These are phyloP conservation scores for Ailanthus altissimus DNA, from an alignment of 345 rosid species.

Conservation along the genomic window DNA sequence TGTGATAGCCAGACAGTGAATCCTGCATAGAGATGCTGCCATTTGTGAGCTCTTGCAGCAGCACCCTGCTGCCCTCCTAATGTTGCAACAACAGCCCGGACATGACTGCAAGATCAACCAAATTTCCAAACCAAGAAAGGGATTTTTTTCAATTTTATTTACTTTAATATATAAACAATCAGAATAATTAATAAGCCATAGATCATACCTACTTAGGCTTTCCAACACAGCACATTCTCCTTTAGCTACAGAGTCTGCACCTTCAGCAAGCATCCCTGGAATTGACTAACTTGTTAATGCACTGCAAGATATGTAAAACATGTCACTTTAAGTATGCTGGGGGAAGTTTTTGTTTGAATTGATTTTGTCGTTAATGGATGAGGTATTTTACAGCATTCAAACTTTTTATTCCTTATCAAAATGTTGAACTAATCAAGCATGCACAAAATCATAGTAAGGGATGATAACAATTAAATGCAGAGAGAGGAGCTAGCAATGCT, in stretches of 20 bases:
- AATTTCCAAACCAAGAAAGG: slow-evolving; percentile 8
- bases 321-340: slow-evolving; percentile 12
- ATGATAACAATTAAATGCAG: too few species aligned
- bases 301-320: slow-evolving; percentile 27
- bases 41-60: slow-evolving; percentile 57
- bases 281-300: slow-evolving; percentile 37
- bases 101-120: slow-evolving; percentile 61
- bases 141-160: neutral
- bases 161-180: slow-evolving; percentile 4
- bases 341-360: neutral
- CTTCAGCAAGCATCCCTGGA: slow-evolving; percentile 78
- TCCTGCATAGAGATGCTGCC: slow-evolving; percentile 86
- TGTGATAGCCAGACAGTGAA: slow-evolving; percentile 83
- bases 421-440: neutral
- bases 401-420: neutral
- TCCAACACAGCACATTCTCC: slow-evolving; percentile 68
- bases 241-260: slow-evolving; percentile 60
- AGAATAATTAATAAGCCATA: slow-evolving; percentile 8
- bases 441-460: neutral
- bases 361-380: neutral
- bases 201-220: slow-evolving; percentile 75
- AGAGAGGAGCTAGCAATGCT: too few species aligned
- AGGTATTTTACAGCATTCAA: neutral
- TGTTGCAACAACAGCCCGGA: slow-evolving; percentile 82
- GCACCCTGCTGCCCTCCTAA: slow-evolving; percentile 82